Evolutionary conservation across 108 stramenopile genomes (phyloP).

Genomic region (Pseudonitzschia delicatissima): DNA sequence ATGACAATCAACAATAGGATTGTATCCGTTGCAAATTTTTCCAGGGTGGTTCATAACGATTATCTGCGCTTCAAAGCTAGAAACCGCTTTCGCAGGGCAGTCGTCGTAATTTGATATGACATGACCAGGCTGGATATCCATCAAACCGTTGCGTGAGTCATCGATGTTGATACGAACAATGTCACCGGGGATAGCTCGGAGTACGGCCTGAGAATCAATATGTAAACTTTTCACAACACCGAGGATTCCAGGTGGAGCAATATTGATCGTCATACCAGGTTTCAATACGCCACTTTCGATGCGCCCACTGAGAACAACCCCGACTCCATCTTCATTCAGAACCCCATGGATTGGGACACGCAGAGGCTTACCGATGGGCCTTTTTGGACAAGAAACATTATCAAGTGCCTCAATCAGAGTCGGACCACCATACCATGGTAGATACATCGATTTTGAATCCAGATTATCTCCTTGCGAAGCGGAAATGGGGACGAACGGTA

Average conservation of each 20-base stretch:
- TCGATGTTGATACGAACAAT: constrained; percentile 88
- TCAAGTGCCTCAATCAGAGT: constrained; percentile 92
- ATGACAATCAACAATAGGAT: constrained; percentile 92
- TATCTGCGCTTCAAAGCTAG: constrained; percentile 85
- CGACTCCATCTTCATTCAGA: constrained; percentile 93
- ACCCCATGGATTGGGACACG: constrained; percentile 96
- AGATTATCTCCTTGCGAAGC: constrained; percentile 96
- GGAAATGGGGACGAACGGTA: constrained; percentile 95
- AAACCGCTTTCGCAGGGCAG: constrained; percentile 44
- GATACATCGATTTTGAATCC: constrained; percentile 82
- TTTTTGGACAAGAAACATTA: constrained; percentile 78
- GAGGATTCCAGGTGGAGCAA: constrained; percentile 77
- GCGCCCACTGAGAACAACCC: constrained; percentile 93
- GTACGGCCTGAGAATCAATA: constrained; percentile 89
- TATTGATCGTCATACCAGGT: constrained; percentile 78
- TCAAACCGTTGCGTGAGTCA: constrained; percentile 67
- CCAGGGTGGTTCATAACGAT: constrained; percentile 96
- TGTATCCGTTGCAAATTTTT: constrained; percentile 90
- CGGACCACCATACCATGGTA: constrained; percentile 95
- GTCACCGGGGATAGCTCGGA: constrained; percentile 88
- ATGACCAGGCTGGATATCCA: constrained; percentile 83
- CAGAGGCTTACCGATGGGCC: constrained; percentile 91
- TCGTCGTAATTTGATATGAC: constrained; percentile 83
- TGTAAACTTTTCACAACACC: constrained; percentile 92
- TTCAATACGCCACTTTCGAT: constrained; percentile 93